phyloP scores from a whole-genome alignment of 768 basidiomycete species.

The Leccinum subgranulosum region DNA sequence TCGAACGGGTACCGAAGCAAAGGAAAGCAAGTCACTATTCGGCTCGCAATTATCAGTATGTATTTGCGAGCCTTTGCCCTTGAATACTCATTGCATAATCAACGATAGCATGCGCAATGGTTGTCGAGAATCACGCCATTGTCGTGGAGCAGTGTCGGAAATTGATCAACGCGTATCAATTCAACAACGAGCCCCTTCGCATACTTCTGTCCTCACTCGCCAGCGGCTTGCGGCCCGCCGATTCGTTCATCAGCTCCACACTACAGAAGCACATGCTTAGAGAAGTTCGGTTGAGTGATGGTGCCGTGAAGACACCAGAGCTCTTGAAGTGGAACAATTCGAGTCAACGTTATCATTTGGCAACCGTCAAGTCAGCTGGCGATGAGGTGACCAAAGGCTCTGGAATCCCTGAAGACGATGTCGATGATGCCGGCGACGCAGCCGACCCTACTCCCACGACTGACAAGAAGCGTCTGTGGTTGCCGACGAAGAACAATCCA shows the following conservation, averaged over 20 bases:
- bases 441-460: conserved; percentile 11
- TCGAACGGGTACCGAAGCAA: conserved; percentile 72
- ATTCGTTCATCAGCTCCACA: conserved; percentile 72
- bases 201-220: conserved; percentile 72
- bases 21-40: conserved; percentile 64
- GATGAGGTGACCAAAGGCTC: conserved; percentile 18
- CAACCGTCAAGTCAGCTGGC: conserved; percentile 21
- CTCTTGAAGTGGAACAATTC: conserved; percentile 57
- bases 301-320: conserved; percentile 61
- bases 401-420: conserved; percentile 32
- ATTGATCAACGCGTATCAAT: conserved; percentile 72
- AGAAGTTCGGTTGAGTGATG: conserved; percentile 69
- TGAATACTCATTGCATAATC: conserved; percentile 1
- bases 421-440: conserved; percentile 27
- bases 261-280: conserved; percentile 83
- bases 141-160: conserved; percentile 77
- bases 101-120: conserved; percentile 66
- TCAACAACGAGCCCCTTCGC: conserved; percentile 82
- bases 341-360: conserved; percentile 55
- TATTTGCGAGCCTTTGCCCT: background rate
- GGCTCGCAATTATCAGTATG: conserved; percentile 73
- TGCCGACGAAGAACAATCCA: conserved; percentile 72
- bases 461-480: conserved; percentile 30
- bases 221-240: conserved; percentile 65
- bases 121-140: conserved; percentile 48